Base-by-base conservation (phyloP, 2,329 filamentous ascomycete genomes). In the Colletotrichum gigasporum region DNA sequence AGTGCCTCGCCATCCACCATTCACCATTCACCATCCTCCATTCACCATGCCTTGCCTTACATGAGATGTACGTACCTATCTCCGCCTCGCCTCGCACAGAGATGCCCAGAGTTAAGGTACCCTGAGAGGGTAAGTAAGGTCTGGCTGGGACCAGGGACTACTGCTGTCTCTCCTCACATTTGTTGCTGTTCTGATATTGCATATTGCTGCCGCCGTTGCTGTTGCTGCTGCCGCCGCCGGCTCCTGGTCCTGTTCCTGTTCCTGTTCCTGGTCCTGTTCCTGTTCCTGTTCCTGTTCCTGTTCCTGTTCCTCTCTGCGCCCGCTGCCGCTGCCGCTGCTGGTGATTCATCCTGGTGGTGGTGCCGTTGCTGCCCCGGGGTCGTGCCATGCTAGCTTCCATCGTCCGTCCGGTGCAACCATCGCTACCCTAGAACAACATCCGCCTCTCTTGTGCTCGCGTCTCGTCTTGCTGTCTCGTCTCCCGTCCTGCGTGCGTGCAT, bases 391-490 rank as follows among this genome's bases (percentile, higher is more conserved):
- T 42, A 26, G 32, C 22, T 45, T 50, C 60, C 60, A 50, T 51
- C 18, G 47, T 24, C 54, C 18, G 39, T 59, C 24, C 24, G 60
- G 60, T 63, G 60, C 47, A 59, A 59, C 45, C 60, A 53, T 52
- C 30, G 45, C 26, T 37, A 24, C 52, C 60, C 47, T 20, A 44
- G 47, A 39, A 54, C 53, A 42, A 62, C 45, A 54, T 56, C 22
- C 50, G 50, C 53, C 44, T 56, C 57, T 42, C 52, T 48, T 24
- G 18, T 55, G 35, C 37, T 45, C 41, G 56, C 55, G 24, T 41
- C 34, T 51, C 30, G 12, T 44, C n/a, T 3, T 26, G 16, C 7
- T 35, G 20, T 55, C 24, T 32, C 48, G 51, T 42, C 47, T 47
- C 28, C 58, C 42, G 11, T 35, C 22, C 22, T 48, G 30, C 48